Conservation (phyloP, 805 yeast genomes). For the Barnettozyma californica region DNA sequence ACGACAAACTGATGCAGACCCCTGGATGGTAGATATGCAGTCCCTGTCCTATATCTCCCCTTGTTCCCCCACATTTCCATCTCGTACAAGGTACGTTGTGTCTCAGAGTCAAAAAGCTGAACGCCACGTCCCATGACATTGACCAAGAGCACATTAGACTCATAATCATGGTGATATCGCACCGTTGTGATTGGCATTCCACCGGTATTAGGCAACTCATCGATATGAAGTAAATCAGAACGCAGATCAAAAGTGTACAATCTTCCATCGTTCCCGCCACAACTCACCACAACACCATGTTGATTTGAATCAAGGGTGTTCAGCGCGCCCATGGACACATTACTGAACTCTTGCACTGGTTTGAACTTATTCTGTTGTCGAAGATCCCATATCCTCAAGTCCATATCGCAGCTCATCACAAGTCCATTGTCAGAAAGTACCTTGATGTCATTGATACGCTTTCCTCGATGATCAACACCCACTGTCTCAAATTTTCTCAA, state of each 20-base stretch:
- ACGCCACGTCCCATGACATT: slow-evolving; percentile 3
- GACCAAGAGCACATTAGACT: slow-evolving; percentile 1
- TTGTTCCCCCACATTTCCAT: background rate
- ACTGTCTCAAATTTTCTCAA: slow-evolving; percentile 8
- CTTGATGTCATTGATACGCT: slow-evolving; percentile 8
- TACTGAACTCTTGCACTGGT: slow-evolving; percentile 31
- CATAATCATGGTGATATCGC: background rate
- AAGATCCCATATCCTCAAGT: slow-evolving; percentile 15
- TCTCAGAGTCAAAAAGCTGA: slow-evolving; percentile 4
- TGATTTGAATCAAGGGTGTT: slow-evolving; percentile 12
- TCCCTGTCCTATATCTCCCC: slow-evolving; percentile 11
- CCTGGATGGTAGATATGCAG: slow-evolving; percentile 1
- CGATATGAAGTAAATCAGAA: slow-evolving; percentile 10
- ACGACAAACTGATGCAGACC: slow-evolving; percentile 1
- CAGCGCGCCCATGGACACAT: slow-evolving; percentile 28
- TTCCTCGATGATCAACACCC: slow-evolving; percentile 6
- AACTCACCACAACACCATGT: background rate
- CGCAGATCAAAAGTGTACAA: slow-evolving; percentile 21
- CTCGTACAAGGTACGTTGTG: background rate
- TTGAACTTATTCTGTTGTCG: slow-evolving; percentile 10
- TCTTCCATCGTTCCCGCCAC: slow-evolving; percentile 23
- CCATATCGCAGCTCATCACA: slow-evolving; percentile 19
- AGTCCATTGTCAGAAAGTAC: slow-evolving; percentile 12
- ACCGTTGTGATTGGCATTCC: slow-evolving; percentile 11
- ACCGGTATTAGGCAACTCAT: background rate